A percentile compares a stretch with the other conserved stretches of the same genome.
Evolutionary conservation across 495 filamentous ascomycete genomes (phyloP).

Genomic region (Hypoxylon trugodes): DNA sequence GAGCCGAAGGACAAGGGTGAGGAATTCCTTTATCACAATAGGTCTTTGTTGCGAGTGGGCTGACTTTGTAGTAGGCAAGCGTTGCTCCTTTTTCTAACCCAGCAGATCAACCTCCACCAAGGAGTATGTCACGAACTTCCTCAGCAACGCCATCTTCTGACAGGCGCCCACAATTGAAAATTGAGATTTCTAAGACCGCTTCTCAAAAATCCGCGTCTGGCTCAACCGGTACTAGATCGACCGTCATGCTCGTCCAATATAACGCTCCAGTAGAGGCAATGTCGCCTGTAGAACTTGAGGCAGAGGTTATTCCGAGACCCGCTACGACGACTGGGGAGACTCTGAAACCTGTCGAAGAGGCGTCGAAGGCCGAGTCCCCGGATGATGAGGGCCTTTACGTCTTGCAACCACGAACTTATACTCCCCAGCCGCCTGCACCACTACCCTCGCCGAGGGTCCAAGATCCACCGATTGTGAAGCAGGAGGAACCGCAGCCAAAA

Average conservation of each 20-base stretch:
- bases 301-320: constrained; percentile 21
- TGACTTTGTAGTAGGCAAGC: constrained; percentile 28
- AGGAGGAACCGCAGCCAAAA: constrained; percentile 43
- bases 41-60: constrained; percentile 3
- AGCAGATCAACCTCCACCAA: constrained; percentile 22
- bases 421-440: constrained; percentile 57
- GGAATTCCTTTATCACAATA: constrained; percentile 14
- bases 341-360: constrained; percentile 22
- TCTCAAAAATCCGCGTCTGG: constrained; percentile 27
- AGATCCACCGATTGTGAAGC: constrained; percentile 28
- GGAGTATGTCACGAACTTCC: constrained; percentile 28
- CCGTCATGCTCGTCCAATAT: constrained; percentile 34
- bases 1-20: constrained; percentile 68
- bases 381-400: constrained; percentile 54
- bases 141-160: constrained; percentile 25
- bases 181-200: constrained; percentile 19
- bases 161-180: constrained; percentile 21
- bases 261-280: constrained; percentile 27
- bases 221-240: constrained; percentile 25
- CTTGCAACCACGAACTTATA: constrained; percentile 63
- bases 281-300: constrained; percentile 31
- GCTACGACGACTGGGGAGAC: constrained; percentile 25
- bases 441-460: constrained; percentile 53
- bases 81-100: constrained; percentile 29
- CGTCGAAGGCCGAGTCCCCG: constrained; percentile 23